These are phyloP conservation scores for Amanita molliuscula DNA, from an alignment of 768 basidiomycete species.

Conservation along the genomic window DNA sequence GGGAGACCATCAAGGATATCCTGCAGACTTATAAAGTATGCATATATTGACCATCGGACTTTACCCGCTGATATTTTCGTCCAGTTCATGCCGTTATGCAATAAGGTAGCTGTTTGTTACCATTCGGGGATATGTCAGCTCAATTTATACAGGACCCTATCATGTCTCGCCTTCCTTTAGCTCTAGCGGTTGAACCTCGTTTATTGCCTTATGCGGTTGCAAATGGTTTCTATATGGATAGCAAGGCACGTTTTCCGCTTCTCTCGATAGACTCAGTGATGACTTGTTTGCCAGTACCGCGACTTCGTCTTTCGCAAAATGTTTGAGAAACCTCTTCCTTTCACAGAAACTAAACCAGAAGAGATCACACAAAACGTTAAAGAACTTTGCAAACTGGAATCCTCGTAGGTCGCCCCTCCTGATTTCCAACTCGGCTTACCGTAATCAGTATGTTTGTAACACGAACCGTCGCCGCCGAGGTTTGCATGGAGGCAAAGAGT, in stretches of 20 bases:
- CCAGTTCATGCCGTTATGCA: slow-evolving; percentile 72
- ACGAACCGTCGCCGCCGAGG: slow-evolving; percentile 74
- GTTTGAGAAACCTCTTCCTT: slow-evolving; percentile 50
- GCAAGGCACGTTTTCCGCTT: slow-evolving; percentile 37
- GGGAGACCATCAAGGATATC: slow-evolving; percentile 56
- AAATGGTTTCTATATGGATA: slow-evolving; percentile 74
- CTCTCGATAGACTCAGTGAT: background rate
- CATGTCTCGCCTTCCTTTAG: slow-evolving; percentile 68
- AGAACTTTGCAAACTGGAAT: slow-evolving; percentile 61
- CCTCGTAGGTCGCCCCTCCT: slow-evolving; percentile 35
- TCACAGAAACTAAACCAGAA: slow-evolving; percentile 42
- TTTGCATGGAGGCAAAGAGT: slow-evolving; percentile 70
- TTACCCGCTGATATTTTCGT: slow-evolving; percentile 10
- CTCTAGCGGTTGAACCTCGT: slow-evolving; percentile 66
- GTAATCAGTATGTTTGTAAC: slow-evolving; percentile 64
- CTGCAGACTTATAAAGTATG: slow-evolving; percentile 62
- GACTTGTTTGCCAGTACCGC: slow-evolving; percentile 43
- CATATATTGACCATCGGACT: slow-evolving; percentile 10
- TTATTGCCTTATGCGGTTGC: slow-evolving; percentile 59
- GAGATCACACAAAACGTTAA: slow-evolving; percentile 64
- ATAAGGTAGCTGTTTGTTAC: slow-evolving; percentile 36
- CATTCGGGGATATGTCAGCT: slow-evolving; percentile 6
- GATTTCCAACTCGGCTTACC: slow-evolving; percentile 6
- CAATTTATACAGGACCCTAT: slow-evolving; percentile 50
- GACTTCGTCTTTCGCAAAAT: slow-evolving; percentile 85